Evolutionary conservation across 1,284 basidiomycete species (phyloP), one percentile per base, ranked within the genome.

Genomic region (Ustilago crameri): DNA sequence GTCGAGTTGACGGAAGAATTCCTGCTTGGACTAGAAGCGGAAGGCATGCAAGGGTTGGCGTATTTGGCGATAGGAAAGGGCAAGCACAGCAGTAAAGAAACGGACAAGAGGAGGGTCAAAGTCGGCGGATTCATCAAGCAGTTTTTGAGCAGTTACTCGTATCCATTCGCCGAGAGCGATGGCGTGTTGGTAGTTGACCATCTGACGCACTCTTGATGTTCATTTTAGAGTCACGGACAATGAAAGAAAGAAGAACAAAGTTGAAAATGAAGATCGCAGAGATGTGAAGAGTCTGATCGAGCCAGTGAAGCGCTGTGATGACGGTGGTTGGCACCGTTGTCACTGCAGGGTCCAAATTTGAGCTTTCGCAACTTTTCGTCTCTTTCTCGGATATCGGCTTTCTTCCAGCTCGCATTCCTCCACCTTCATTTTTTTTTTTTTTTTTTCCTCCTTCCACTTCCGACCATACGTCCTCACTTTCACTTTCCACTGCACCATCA

Each of bases 21-120:
- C 83, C 86, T 98, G 74, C 87, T 76, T 42, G 50, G 84, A 89
- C 86, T 96, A 63, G 94, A 96, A 83, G 86, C 87, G 26, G 93
- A 95, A 80, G 89, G 90, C 78, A 94, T 90, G 35, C 70, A 77
- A 69, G 92, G 95, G 88, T 18, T 84, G 42, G 82, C 81, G 1
- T 98, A 91, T 82, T 85, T 93, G 23, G 88, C 98, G 32, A 92
- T 98, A 4, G 95, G 96, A 10, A 93, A 96, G 84, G 93, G 95
- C 83, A 95, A 93, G 84, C 95, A 98, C 82, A 93, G 92, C 1
- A 94, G 92, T 2, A 91, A 89, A 27, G 92, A 94, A 79, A 85
- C 88, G 15, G 88, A 87, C 14, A 88, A 93, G 48, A 92, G 93
- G 35, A 88, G 92, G 2, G 91, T 91, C 30, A 90, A 92, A 64